Conservation (phyloP, 352 stramenopile species). For the Pythium guiyangense region DNA sequence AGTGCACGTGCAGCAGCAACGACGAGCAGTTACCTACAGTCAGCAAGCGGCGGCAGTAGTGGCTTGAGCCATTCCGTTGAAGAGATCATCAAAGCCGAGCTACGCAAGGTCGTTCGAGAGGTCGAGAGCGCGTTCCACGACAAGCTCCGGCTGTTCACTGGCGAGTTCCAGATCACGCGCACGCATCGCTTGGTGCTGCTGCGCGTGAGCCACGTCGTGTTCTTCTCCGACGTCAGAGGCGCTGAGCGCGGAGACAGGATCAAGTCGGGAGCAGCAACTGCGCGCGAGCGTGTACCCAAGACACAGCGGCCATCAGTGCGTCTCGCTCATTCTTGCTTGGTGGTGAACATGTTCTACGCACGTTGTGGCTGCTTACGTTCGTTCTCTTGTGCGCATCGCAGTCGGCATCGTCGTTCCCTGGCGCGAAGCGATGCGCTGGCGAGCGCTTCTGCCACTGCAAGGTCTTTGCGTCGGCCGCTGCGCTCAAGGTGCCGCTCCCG, state of each 20-base stretch:
- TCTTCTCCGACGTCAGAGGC: constrained; percentile 39
- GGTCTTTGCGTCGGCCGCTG: constrained; percentile 18
- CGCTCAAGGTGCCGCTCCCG: constrained; percentile 12
- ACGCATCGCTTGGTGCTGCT: constrained; percentile 49
- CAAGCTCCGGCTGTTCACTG: constrained; percentile 37
- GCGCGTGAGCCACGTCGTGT: constrained; percentile 49
- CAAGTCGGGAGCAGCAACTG: background rate
- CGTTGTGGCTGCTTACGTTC: background rate
- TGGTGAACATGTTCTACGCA: background rate
- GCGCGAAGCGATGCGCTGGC: constrained; percentile 31
- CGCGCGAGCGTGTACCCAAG: constrained; percentile 1
- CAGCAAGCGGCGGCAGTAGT: background rate
- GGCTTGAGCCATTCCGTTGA: constrained; percentile 16
- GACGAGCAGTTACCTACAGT: background rate
- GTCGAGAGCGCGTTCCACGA: constrained; percentile 38
- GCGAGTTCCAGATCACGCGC: constrained; percentile 56
- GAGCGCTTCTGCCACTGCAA: constrained; percentile 47
- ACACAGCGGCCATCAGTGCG: constrained; percentile 12
- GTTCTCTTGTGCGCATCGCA: background rate
- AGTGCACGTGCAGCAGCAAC: background rate
- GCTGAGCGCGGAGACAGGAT: background rate
- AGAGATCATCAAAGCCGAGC: constrained; percentile 46
- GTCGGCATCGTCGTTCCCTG: constrained; percentile 5
- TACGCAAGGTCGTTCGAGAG: constrained; percentile 36
- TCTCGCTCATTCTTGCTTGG: background rate